A percentile compares a stretch with the other conserved stretches of the same genome.
Evolutionary conservation across 345 rosid genomes (phyloP).

Genomic region (Bretschneidera sinensis): DNA sequence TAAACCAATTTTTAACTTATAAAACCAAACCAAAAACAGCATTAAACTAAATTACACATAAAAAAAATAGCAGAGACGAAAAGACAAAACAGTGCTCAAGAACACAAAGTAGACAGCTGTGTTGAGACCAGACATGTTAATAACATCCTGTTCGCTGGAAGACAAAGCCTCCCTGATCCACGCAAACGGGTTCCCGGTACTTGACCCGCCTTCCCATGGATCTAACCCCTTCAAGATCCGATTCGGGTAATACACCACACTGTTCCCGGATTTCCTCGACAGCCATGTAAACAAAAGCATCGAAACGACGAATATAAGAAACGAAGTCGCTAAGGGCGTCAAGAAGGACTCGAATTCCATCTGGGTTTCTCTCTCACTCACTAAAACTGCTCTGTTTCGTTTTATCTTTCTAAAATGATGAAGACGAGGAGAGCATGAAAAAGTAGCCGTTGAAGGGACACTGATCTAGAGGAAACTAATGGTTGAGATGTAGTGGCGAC

Average conservation of each 20-base stretch:
- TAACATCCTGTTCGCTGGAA: slow-evolving; percentile 64
- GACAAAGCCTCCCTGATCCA: slow-evolving; percentile 74
- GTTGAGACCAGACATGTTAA: slow-evolving; percentile 68
- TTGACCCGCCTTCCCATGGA: slow-evolving; percentile 60
- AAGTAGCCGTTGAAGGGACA: neutral
- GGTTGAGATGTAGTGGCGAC: neutral
- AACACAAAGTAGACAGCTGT: slow-evolving; percentile 92
- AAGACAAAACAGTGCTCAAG: slow-evolving; percentile 64
- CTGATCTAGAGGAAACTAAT: neutral
- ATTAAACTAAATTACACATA: neutral
- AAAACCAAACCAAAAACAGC: neutral
- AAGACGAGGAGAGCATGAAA: neutral
- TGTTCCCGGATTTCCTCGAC: slow-evolving; percentile 57
- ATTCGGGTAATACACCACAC: slow-evolving; percentile 67
- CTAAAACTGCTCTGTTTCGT: no score
- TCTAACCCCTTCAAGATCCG: slow-evolving; percentile 76
- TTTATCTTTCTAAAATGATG: neutral
- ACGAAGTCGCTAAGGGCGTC: slow-evolving; percentile 78
- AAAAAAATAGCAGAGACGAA: neutral
- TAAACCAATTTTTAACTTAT: no score
- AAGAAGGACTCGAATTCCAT: slow-evolving; percentile 80
- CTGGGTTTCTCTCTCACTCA: slow-evolving; percentile 26
- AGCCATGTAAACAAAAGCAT: slow-evolving; percentile 71
- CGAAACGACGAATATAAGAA: slow-evolving; percentile 52
- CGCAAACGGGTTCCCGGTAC: slow-evolving; percentile 57